Evolutionary conservation across 2,329 filamentous ascomycete genomes (phyloP), one percentile per base, ranked within the genome.

Genomic region (Cercospora sp.): DNA sequence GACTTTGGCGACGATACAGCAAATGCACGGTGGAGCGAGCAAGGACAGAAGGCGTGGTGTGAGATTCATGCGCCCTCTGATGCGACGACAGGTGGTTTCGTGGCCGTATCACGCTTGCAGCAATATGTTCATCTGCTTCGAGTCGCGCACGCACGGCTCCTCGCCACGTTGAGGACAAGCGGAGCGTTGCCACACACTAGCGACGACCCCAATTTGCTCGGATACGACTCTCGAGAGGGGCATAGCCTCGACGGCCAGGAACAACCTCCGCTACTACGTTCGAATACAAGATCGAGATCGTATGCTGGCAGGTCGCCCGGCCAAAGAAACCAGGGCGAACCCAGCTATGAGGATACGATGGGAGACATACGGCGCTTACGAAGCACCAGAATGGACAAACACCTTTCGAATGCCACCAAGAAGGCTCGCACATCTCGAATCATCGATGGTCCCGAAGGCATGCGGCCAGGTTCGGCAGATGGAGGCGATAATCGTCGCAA

Each of bases 121-220:
- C 94, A 99, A 82, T 99, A 97, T 77, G 90, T 97, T 5, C 97
- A 97, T 79, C 83, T 99, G 20, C 85, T 99, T 48, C 89, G 92
- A 75, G 95, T 99, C 23, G 95, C 95, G 18, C 87, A 99, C 72
- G 95, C 95, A 26, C 87, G 95, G 66, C 85, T 99, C 26, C 84
- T 99, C 69, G 91, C 94, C 55, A 96, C 96, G 31, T 85, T 99
- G 36, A 89, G 93, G 70, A 91, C 86, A 72, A 95, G 89, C 72
- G 94, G 94, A 66, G 91, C 92, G 28, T 81, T 98, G 58, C 90
- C 93, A 64, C 89, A 89, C 69, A 88, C 89, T 42, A 69, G 78
- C 85, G 91, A 93, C 77, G 92, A 94, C 74, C 88, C 88, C 51
- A 90, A 87, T 77, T 78, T 88, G 31, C 85, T 86, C 67, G 87